phyloP scores from a whole-genome alignment of 768 basidiomycete genomes.

The Phaeotremella skinneri region DNA sequence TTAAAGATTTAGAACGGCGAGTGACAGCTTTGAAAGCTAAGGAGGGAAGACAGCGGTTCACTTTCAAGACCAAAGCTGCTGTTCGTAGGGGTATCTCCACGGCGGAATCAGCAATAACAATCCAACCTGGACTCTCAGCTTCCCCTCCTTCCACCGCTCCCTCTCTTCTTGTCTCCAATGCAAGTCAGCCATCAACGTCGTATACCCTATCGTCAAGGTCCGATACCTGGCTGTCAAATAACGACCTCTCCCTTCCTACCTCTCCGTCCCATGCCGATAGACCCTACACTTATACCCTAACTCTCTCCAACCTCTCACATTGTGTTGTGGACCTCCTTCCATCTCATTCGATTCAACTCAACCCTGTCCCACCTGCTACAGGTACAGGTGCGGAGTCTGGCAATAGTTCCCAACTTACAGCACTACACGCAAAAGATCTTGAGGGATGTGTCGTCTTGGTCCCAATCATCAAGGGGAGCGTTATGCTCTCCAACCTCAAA shows the following conservation, averaged over 20 bases:
- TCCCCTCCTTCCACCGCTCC: slow-evolving; percentile 51
- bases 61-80: slow-evolving; percentile 60
- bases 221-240: not conserved
- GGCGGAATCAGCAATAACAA: slow-evolving; percentile 56
- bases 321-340: slow-evolving; percentile 68
- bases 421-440: slow-evolving; percentile 66
- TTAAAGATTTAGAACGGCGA: slow-evolving; percentile 62
- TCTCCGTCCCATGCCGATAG: not conserved
- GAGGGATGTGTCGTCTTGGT: slow-evolving; percentile 64
- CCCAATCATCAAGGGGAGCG: slow-evolving; percentile 67
- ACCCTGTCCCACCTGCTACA: not conserved
- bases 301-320: slow-evolving; percentile 63
- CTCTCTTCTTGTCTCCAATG: not conserved
- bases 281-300: slow-evolving; percentile 50
- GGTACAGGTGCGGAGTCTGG: not conserved
- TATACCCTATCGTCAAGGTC: slow-evolving; percentile 9
- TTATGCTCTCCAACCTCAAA: slow-evolving; percentile 65
- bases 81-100: slow-evolving; percentile 38
- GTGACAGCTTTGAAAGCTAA: slow-evolving; percentile 59
- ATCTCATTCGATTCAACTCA: not conserved
- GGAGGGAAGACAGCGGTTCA: slow-evolving; percentile 58
- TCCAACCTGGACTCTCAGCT: slow-evolving; percentile 51
- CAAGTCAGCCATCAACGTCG: slow-evolving; percentile 5
- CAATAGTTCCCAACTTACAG: slow-evolving; percentile 46
- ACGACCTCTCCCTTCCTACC: not conserved